These are phyloP conservation scores for Cystobasidium slooffiae DNA, from an alignment of 1,284 basidiomycete genomes.

Conservation along the genomic window DNA sequence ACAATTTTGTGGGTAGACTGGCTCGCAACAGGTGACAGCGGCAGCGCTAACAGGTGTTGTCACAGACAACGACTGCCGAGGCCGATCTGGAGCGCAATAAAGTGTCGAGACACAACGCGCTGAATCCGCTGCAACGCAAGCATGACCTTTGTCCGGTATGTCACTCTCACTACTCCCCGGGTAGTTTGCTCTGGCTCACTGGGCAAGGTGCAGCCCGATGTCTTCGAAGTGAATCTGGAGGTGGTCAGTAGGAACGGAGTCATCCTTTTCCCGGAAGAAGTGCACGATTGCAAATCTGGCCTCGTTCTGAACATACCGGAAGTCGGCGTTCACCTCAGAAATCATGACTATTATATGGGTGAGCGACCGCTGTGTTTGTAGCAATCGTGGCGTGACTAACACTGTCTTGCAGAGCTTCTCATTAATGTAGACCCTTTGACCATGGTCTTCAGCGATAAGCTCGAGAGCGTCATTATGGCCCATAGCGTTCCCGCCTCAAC, in stretches of 20 bases:
- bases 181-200: constrained; percentile 17
- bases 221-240: constrained; percentile 72
- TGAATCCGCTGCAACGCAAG: constrained; percentile 78
- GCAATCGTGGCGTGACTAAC: not conserved
- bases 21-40: not conserved
- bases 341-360: constrained; percentile 89
- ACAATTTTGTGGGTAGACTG: constrained; percentile 8
- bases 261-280: constrained; percentile 71
- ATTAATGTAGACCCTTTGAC: constrained; percentile 65
- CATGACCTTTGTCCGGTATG: constrained; percentile 52
- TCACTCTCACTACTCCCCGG: constrained; percentile 48
- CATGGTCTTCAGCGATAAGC: constrained; percentile 38
- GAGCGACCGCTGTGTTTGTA: constrained; percentile 49
- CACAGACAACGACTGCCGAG: constrained; percentile 20
- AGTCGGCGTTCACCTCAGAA: constrained; percentile 73
- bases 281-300: constrained; percentile 69
- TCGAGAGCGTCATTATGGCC: constrained; percentile 12
- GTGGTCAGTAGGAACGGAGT: constrained; percentile 65
- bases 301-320: constrained; percentile 68
- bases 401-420: constrained; percentile 68
- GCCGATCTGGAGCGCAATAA: constrained; percentile 17
- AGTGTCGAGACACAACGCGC: constrained; percentile 60
- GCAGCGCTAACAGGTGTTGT: not conserved
- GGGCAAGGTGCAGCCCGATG: constrained; percentile 67
- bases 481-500: not conserved